phyloP scores from a whole-genome alignment of 306 rosid genomes.

The Ochetophila trinervis region DNA sequence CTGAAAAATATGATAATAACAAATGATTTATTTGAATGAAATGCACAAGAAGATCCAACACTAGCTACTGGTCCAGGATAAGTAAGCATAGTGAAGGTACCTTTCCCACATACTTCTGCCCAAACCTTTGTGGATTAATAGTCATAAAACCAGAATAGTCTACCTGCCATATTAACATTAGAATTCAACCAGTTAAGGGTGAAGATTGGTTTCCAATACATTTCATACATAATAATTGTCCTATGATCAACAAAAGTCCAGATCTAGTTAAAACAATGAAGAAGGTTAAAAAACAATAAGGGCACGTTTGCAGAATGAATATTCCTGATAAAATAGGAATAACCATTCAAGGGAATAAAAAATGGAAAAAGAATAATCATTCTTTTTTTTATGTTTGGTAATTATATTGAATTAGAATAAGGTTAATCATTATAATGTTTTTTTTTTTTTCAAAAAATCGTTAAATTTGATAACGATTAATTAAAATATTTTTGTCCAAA shows the following conservation, averaged over 20 bases:
- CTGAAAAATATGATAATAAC: conserved; percentile 37
- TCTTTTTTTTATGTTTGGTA: too few relatives aligned
- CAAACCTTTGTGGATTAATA: conserved; percentile 97
- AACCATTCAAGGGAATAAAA: too few relatives aligned
- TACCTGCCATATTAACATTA: conserved; percentile 56
- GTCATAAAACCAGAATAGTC: conserved; percentile 99
- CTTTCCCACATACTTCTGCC: conserved; percentile 99
- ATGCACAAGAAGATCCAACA: conserved; percentile 25
- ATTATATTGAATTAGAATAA: too few relatives aligned
- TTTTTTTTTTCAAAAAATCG: too few relatives aligned
- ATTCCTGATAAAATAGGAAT: too few relatives aligned
- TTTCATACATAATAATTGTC: not conserved
- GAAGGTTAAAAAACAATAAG: not conserved
- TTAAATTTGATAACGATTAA: too few relatives aligned
- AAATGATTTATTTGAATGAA: conserved; percentile 19
- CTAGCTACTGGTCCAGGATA: conserved; percentile 28
- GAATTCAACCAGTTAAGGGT: not conserved
- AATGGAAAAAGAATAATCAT: not conserved
- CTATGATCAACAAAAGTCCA: not conserved
- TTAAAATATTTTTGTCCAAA: too few relatives aligned
- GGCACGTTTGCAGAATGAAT: too few relatives aligned
- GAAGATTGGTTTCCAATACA: not conserved
- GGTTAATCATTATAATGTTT: too few relatives aligned
- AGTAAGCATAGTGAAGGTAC: conserved; percentile 40
- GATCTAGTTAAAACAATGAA: not conserved